phyloP scores from a whole-genome alignment of 805 yeast species.

The Kodamaea sagamina region DNA sequence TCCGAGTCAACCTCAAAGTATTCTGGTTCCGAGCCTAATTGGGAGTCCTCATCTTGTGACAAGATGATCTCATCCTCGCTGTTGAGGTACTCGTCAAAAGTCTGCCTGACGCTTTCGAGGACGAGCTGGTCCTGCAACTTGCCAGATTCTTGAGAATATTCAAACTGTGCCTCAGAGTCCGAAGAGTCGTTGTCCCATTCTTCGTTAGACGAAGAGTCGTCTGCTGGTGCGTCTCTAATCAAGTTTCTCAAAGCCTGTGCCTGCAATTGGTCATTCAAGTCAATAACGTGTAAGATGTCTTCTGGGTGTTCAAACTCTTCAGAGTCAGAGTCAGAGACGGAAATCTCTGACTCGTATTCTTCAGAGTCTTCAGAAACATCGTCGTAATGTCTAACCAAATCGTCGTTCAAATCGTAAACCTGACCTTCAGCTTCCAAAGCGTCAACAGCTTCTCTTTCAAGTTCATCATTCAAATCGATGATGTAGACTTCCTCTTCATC shows the following conservation, averaged over 20 bases:
- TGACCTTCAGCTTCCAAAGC: constrained; percentile 25
- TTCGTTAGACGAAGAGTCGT: not conserved
- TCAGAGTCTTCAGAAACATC: constrained; percentile 15
- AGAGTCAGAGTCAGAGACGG: constrained; percentile 12
- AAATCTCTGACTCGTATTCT: constrained; percentile 11
- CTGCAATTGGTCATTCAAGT: constrained; percentile 42
- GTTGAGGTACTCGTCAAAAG: constrained; percentile 35
- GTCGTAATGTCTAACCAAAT: constrained; percentile 27
- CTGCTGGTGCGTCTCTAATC: constrained; percentile 17
- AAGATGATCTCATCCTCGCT: constrained; percentile 29
- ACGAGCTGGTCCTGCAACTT: constrained; percentile 34
- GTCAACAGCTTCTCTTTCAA: constrained; percentile 32
- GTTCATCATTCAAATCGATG: constrained; percentile 36
- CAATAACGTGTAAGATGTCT: constrained; percentile 19
- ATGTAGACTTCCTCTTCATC: constrained; percentile 20
- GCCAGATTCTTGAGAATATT: constrained; percentile 29
- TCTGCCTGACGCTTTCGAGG: constrained; percentile 39
- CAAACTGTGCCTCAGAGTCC: constrained; percentile 21
- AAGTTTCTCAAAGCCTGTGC: constrained; percentile 31
- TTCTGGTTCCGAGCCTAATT: constrained; percentile 23
- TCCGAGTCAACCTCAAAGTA: constrained; percentile 37
- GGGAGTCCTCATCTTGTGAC: constrained; percentile 23
- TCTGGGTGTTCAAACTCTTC: constrained; percentile 7
- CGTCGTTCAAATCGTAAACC: constrained; percentile 27
- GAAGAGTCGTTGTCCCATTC: constrained; percentile 5